Conservation (phyloP, 169 alveolate species). For the Cryptosporidium canis region DNA sequence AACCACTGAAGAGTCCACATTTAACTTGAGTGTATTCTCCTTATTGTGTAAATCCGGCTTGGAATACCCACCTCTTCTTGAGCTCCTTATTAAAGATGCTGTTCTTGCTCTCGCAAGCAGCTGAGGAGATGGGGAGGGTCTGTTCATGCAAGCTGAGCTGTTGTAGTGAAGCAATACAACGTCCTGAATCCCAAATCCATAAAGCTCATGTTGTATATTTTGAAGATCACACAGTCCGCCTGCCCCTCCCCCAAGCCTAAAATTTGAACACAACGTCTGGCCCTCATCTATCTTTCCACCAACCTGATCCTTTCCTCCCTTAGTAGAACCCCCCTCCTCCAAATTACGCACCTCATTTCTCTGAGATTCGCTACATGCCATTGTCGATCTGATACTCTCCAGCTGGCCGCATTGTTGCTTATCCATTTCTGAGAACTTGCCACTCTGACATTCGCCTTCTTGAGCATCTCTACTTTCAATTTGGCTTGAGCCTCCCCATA, state of each 20-base stretch:
- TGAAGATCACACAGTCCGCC: neutral
- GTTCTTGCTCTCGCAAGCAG: conserved; percentile 43
- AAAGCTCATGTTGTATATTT: neutral
- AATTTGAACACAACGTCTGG: neutral
- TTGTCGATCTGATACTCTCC: too few species aligned
- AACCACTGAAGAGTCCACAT: neutral
- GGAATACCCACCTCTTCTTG: neutral
- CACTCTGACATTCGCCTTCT: too few species aligned
- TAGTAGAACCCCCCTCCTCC: neutral
- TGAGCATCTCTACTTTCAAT: too few species aligned
- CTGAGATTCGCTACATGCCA: too few species aligned
- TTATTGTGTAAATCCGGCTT: neutral
- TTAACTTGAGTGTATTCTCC: neutral
- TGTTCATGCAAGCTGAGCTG: neutral
- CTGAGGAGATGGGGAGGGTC: conserved; percentile 43
- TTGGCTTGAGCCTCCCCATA: too few species aligned
- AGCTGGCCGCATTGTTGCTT: too few species aligned
- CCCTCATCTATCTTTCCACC: neutral
- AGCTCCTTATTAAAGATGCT: neutral
- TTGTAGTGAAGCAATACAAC: conserved; percentile 30
- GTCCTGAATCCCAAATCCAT: conserved; percentile 46
- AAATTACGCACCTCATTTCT: too few species aligned
- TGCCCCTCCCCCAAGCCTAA: neutral
- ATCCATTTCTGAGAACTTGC: too few species aligned
- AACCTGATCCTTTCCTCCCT: neutral